Percentiles rank a stretch among this genome's conserved stretches.
These are phyloP conservation scores for Glebionis coronaria DNA, from an alignment of 129 eudicot genomes.

Conservation along the genomic window DNA sequence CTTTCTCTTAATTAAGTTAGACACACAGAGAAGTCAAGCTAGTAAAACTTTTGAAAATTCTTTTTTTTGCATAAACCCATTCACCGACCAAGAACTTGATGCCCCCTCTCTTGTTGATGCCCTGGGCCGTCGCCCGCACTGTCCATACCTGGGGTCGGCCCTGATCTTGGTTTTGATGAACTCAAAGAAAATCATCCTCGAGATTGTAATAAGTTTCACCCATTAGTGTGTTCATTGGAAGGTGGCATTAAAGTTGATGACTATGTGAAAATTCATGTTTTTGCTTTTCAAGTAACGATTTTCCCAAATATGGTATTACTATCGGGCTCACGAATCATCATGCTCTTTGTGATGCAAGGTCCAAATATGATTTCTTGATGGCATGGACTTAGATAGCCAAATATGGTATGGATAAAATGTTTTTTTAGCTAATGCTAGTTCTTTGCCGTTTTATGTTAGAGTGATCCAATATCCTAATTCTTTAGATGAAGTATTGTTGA, in stretches of 20 bases:
- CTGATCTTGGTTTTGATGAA: constrained; percentile 19
- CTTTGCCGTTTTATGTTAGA: constrained; percentile 1
- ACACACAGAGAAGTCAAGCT: too few relatives aligned
- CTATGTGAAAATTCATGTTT: constrained; percentile 20
- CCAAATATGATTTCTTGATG: constrained; percentile 12
- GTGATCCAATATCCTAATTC: constrained; percentile 1
- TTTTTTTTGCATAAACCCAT: too few relatives aligned
- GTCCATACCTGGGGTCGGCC: too few relatives aligned
- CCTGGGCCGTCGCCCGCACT: too few relatives aligned
- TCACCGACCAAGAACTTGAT: too few relatives aligned
- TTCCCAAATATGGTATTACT: constrained; percentile 39
- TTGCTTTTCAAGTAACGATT: constrained; percentile 36
- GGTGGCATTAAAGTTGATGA: not conserved
- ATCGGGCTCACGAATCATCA: constrained; percentile 37
- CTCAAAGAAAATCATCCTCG: constrained; percentile 35
- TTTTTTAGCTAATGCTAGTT: not conserved
- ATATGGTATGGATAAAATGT: constrained; percentile 25
- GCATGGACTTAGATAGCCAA: constrained; percentile 14
- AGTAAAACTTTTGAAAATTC: too few relatives aligned
- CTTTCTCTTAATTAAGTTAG: too few relatives aligned
- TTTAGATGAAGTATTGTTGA: not conserved
- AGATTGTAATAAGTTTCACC: constrained; percentile 26
- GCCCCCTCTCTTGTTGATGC: too few relatives aligned
- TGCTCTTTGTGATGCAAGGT: constrained; percentile 27
- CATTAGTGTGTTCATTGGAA: constrained; percentile 22